Conservation (phyloP, 2,329 filamentous ascomycete genomes). For the Reticulascus tulasneorum region DNA sequence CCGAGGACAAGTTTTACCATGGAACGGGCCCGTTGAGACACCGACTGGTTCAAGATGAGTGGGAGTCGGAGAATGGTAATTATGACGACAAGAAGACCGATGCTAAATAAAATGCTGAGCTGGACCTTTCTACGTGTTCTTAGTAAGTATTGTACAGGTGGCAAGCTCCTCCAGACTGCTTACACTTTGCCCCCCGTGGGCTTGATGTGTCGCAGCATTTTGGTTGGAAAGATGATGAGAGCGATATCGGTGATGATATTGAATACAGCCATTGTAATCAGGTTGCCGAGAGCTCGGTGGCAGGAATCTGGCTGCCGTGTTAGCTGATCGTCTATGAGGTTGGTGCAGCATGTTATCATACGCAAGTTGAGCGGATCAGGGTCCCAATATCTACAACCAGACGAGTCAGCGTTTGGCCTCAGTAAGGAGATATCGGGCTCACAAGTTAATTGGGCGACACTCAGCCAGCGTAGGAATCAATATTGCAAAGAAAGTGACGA, state of each 20-base stretch:
- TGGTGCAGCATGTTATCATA: no score
- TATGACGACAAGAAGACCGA: constrained; percentile 21
- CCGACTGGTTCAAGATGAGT: constrained; percentile 22
- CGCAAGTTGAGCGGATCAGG: constrained; percentile 2
- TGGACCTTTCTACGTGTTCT: constrained; percentile 14
- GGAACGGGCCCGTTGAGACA: constrained; percentile 24
- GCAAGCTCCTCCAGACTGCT: background rate
- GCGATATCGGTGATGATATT: constrained; percentile 25
- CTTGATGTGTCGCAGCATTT: constrained; percentile 20
- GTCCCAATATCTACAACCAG: constrained; percentile 1
- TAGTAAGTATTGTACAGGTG: background rate
- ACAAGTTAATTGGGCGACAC: constrained; percentile 22
- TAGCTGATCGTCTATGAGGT: no score
- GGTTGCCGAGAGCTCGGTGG: constrained; percentile 21
- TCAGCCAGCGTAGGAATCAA: constrained; percentile 22
- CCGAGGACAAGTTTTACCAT: constrained; percentile 12
- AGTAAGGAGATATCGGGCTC: background rate
- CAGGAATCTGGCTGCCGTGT: constrained; percentile 12
- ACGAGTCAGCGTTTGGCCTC: background rate
- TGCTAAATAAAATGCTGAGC: constrained; percentile 21
- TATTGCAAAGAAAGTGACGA: constrained; percentile 21
- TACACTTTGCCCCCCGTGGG: constrained; percentile 17
- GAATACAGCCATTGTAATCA: constrained; percentile 24
- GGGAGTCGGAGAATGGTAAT: constrained; percentile 25
- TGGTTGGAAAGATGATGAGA: constrained; percentile 25